Evolutionary conservation across 352 stramenopile species (phyloP).

Genomic region (Aphanomyces stellatus): DNA sequence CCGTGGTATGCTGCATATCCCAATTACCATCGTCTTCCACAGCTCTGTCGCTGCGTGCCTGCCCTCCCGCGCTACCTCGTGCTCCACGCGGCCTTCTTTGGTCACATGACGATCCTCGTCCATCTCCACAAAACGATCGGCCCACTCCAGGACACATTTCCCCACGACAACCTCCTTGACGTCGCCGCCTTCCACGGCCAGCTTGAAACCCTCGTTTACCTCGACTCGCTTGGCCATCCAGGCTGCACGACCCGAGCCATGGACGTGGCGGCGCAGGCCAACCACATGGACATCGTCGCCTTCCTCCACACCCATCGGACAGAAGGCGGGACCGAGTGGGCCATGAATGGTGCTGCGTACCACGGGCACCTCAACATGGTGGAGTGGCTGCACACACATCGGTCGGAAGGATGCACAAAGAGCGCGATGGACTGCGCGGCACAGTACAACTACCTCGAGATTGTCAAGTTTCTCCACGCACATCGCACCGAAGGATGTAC

Average conservation of each 20-base stretch:
- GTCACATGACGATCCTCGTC: background rate
- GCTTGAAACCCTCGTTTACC: background rate
- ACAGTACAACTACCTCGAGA: background rate
- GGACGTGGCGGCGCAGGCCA: background rate
- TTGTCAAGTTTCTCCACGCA: constrained; percentile 4
- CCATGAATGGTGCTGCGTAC: constrained; percentile 5
- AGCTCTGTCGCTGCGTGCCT: background rate
- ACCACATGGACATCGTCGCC: constrained; percentile 6
- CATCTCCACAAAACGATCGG: background rate
- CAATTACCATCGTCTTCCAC: background rate
- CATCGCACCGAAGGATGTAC: constrained; percentile 12
- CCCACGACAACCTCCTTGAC: background rate
- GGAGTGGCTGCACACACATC: constrained; percentile 25
- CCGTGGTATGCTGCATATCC: background rate
- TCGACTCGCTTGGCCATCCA: background rate
- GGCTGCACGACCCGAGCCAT: constrained; percentile 17
- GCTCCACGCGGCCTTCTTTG: constrained; percentile 5
- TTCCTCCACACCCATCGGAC: constrained; percentile 17
- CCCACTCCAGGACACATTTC: background rate
- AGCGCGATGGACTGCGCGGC: background rate
- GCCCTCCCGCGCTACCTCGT: background rate
- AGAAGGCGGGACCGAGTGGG: constrained; percentile 10
- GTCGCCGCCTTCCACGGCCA: background rate
- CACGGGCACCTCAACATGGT: background rate
- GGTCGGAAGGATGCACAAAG: constrained; percentile 20